phyloP scores from a whole-genome alignment of 176 grass and related monocot species.

The Olyra latifolia region DNA sequence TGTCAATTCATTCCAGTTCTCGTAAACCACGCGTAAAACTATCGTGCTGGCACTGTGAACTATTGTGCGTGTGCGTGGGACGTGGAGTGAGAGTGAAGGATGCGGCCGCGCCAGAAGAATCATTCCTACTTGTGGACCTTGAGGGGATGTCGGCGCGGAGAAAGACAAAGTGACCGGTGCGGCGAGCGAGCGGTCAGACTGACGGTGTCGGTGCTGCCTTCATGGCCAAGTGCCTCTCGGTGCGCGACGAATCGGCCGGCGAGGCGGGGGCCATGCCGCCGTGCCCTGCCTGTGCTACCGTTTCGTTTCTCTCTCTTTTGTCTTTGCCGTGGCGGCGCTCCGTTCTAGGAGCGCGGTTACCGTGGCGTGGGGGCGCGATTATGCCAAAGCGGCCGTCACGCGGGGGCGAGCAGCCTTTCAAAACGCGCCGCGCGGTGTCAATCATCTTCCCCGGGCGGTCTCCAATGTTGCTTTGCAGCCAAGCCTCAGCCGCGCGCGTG shows the following conservation, averaged over 20 bases:
- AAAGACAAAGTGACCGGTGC: conserved; percentile 37
- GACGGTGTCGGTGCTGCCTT: conserved; percentile 35
- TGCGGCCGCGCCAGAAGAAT: too few relatives aligned
- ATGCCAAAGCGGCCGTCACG: conserved; percentile 40
- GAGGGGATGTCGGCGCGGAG: conserved; percentile 32
- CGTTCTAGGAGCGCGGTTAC: background rate
- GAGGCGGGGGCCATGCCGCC: background rate
- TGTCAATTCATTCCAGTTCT: too few relatives aligned
- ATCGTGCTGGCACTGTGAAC: too few relatives aligned
- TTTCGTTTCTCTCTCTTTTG: conserved; percentile 18
- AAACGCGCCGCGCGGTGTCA: background rate
- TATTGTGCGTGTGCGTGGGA: too few relatives aligned
- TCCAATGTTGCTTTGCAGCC: conserved; percentile 38
- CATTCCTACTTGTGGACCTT: background rate
- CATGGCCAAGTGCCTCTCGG: background rate
- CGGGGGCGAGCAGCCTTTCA: conserved; percentile 39
- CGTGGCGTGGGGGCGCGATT: conserved; percentile 36
- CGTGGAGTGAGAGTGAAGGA: too few relatives aligned
- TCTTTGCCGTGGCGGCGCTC: background rate
- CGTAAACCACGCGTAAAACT: too few relatives aligned
- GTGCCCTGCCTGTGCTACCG: background rate
- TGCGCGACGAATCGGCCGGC: conserved; percentile 10
- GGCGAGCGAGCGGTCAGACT: background rate
- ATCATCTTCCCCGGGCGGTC: conserved; percentile 19
- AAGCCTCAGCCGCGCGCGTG: conserved; percentile 26